Percentiles rank a stretch among this genome's conserved stretches.
phyloP scores from a whole-genome alignment of 2,329 filamentous ascomycete genomes.

The Hymenoscyphus fructigenus region DNA sequence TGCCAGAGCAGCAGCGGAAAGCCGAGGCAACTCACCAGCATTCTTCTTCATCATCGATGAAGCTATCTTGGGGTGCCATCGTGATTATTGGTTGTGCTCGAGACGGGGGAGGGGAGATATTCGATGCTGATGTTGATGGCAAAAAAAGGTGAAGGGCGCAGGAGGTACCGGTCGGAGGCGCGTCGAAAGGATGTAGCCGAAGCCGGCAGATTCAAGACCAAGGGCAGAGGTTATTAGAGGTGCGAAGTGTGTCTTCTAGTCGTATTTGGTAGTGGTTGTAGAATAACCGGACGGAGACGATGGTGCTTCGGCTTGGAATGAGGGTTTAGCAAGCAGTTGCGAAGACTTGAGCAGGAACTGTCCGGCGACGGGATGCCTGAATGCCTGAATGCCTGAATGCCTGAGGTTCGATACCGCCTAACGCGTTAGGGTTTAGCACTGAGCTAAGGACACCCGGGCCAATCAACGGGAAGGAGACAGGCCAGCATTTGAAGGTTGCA shows the following conservation, averaged over 20 bases:
- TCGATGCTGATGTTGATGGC: neutral
- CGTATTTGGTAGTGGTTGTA: neutral
- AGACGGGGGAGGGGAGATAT: constrained; percentile 19
- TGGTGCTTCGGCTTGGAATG: neutral
- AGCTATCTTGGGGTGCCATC: constrained; percentile 68
- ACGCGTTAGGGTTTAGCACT: neutral
- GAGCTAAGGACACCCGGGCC: neutral
- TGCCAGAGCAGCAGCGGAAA: neutral
- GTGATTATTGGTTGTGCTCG: constrained; percentile 27
- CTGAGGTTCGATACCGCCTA: neutral
- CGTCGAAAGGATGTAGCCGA: constrained; percentile 22
- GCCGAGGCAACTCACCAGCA: constrained; percentile 53
- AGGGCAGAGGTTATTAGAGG: neutral
- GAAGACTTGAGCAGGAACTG: neutral
- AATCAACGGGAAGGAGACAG: neutral
- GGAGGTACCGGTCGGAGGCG: constrained; percentile 20
- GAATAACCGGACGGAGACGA: neutral
- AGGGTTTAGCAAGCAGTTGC: neutral
- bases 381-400: too few species aligned
- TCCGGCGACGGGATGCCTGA: neutral
- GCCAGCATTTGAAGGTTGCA: constrained; percentile 1
- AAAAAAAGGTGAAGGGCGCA: constrained; percentile 15
- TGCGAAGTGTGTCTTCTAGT: neutral
- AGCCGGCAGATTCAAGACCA: neutral
- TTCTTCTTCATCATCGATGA: constrained; percentile 71